Evolutionary conservation across 306 rosid genomes (phyloP), one percentile per base, ranked within the genome.

Genomic region (Calophaca sinica): DNA sequence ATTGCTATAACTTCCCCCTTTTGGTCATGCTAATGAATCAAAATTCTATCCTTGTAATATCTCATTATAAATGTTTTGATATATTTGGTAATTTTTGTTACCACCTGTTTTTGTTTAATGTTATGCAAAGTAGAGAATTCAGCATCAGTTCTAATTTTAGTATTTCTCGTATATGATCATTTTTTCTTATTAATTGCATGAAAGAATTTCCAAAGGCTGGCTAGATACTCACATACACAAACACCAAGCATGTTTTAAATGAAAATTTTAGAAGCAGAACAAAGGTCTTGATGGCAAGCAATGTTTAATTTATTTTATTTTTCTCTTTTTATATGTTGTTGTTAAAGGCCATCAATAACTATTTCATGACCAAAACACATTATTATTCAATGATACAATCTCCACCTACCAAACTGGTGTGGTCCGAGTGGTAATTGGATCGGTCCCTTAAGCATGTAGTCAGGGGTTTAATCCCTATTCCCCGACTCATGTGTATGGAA

Each of bases 241-340:
- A 26, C 31, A 35, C n/a, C n/a, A 50, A 41, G 65, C 28, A 69
- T 49, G 48, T 20, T 46, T 33, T 35, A 26, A 74, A 63, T 12
- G 26, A 35, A 38, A 48, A 29, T 5, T 65, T 50, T 28, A 33
- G 62, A 50, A 50, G 5, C 28, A 28, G 53, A 50, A 62, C 28
- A 52, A 69, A 70, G 28, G 7, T 26, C 7, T 15, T 35, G 26
- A 67, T 45, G 64, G 58, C 8, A 26, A 33, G 35, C 28, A 45
- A 4, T 29, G 26, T 35, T 59, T 9, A 45, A 13, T 15, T 49
- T 50, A 5, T 29, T 53, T 12, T 62, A 8, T 35, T 28, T 35
- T 59, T 49, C 45, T 77, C 26, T 20, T 51, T 38, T 68, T 42
- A n/a, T 31, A 12, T 66, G 45, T 28, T 66, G 45, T 28, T 66